These are phyloP conservation scores for Tolypocladium pustulatum DNA, from an alignment of 2,329 filamentous ascomycete genomes.

Conservation along the genomic window DNA sequence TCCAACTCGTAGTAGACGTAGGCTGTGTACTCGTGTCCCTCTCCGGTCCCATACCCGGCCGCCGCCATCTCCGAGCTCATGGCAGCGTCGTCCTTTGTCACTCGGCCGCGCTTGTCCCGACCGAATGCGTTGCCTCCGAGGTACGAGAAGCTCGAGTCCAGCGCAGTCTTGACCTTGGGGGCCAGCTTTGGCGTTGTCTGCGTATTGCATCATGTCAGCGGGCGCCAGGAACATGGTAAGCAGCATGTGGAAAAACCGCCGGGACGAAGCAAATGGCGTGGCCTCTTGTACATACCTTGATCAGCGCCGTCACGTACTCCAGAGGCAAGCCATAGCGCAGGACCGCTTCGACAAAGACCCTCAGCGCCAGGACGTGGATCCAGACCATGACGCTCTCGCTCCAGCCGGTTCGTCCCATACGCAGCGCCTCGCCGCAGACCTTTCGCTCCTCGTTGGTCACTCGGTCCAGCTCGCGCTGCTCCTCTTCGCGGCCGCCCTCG, in stretches of 20 bases:
- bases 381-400: slow-evolving; percentile 94
- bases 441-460: slow-evolving; percentile 79
- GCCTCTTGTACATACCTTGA: slow-evolving; percentile 54
- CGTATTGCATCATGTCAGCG: neutral
- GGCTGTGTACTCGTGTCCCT: slow-evolving; percentile 79
- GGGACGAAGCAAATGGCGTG: neutral
- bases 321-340: slow-evolving; percentile 86
- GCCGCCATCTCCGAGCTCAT: slow-evolving; percentile 76
- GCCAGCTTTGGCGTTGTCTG: slow-evolving; percentile 75
- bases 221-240: slow-evolving; percentile 1
- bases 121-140: slow-evolving; percentile 91
- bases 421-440: slow-evolving; percentile 83
- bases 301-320: slow-evolving; percentile 74
- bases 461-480: slow-evolving; percentile 75
- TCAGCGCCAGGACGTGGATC: slow-evolving; percentile 81
- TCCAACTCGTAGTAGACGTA: slow-evolving; percentile 98
- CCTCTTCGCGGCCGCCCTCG: slow-evolving; percentile 80
- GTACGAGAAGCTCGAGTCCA: slow-evolving; percentile 82
- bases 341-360: slow-evolving; percentile 98
- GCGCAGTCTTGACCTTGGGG: slow-evolving; percentile 66
- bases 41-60: slow-evolving; percentile 54
- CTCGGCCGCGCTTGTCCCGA: slow-evolving; percentile 83
- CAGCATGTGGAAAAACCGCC: slow-evolving; percentile 4
- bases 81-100: slow-evolving; percentile 78
- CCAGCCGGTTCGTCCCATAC: slow-evolving; percentile 83